A percentile compares a stretch with the other conserved stretches of the same genome.
phyloP scores from a whole-genome alignment of 163 green algal species.

The Chloroidium sp. region DNA sequence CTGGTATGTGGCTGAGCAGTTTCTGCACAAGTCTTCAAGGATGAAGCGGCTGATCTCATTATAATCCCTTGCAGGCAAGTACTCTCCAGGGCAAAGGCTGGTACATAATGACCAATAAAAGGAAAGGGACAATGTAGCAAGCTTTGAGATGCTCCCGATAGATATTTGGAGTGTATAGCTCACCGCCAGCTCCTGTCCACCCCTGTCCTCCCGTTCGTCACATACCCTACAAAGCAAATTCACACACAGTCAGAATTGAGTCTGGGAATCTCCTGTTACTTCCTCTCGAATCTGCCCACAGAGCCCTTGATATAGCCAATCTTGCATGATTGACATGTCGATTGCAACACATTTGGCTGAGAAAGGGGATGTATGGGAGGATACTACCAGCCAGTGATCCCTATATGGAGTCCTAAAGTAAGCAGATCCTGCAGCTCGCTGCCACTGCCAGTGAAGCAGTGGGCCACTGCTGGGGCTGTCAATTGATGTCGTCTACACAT shows the following conservation, averaged over 20 bases:
- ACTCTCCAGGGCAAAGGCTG: not conserved
- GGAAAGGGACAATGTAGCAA: not conserved
- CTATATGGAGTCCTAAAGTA: conserved; percentile 49
- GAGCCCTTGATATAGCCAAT: no score
- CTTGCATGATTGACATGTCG: no score
- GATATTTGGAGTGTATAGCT: not conserved
- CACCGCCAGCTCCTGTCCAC: conserved; percentile 48
- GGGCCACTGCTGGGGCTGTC: conserved; percentile 46
- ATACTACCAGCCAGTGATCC: conserved; percentile 60
- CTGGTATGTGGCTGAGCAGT: conserved; percentile 48
- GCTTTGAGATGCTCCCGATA: not conserved
- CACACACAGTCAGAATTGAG: no score
- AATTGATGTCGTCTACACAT: conserved; percentile 28
- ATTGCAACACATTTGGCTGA: no score
- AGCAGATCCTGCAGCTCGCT: conserved; percentile 47
- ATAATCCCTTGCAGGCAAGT: not conserved
- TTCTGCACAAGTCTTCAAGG: conserved; percentile 1
- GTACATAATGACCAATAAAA: not conserved
- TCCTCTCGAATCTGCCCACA: no score
- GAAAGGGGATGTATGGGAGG: no score
- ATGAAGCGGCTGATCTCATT: not conserved
- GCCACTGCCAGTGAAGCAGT: conserved; percentile 70
- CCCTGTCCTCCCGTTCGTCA: conserved; percentile 60
- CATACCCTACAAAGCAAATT: conserved; percentile 36
- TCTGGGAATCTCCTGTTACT: no score